A percentile compares a stretch with the other conserved stretches of the same genome.
Evolutionary conservation across 2,329 filamentous ascomycete species (phyloP).

Genomic region (Capronia epimyces): DNA sequence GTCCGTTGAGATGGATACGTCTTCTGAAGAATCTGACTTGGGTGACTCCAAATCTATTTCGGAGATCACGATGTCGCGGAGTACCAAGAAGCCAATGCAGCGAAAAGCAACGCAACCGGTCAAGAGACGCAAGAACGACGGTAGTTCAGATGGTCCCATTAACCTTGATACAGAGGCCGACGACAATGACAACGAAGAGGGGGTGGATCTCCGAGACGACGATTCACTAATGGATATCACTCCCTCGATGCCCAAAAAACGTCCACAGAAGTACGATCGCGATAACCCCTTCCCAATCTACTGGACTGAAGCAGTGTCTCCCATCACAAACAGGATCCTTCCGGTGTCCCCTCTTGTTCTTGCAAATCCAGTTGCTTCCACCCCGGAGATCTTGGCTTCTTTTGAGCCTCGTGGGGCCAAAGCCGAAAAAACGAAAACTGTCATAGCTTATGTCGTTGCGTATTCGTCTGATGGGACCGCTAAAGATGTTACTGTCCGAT

Average conservation of each 20-base stretch:
- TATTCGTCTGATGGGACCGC: conserved; percentile 79
- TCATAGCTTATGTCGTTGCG: conserved; percentile 83
- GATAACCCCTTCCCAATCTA: conserved; percentile 83
- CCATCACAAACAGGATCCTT: conserved; percentile 70
- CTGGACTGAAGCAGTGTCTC: conserved; percentile 86
- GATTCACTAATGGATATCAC: conserved; percentile 55
- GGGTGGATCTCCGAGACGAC: conserved; percentile 39
- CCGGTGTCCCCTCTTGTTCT: conserved; percentile 70
- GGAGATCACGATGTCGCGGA: conserved; percentile 12
- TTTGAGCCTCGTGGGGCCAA: conserved; percentile 79
- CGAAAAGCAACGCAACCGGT: conserved; percentile 26
- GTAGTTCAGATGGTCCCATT: conserved; percentile 37
- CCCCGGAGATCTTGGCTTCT: conserved; percentile 63
- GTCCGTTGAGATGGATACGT: conserved; percentile 9
- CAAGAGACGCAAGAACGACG: conserved; percentile 24
- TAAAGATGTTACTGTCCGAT: conserved; percentile 90
- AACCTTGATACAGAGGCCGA: conserved; percentile 44
- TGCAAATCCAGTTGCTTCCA: conserved; percentile 63
- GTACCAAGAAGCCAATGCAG: conserved; percentile 3
- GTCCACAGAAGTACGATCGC: conserved; percentile 55
- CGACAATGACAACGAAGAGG: conserved; percentile 34
- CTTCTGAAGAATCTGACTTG: conserved; percentile 16
- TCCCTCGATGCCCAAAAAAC: conserved; percentile 40
- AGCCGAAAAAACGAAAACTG: conserved; percentile 79
- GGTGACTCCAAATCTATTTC: conserved; percentile 19